Base-by-base conservation (phyloP, 805 yeast genomes). In the Zygosaccharomyces lentus region DNA sequence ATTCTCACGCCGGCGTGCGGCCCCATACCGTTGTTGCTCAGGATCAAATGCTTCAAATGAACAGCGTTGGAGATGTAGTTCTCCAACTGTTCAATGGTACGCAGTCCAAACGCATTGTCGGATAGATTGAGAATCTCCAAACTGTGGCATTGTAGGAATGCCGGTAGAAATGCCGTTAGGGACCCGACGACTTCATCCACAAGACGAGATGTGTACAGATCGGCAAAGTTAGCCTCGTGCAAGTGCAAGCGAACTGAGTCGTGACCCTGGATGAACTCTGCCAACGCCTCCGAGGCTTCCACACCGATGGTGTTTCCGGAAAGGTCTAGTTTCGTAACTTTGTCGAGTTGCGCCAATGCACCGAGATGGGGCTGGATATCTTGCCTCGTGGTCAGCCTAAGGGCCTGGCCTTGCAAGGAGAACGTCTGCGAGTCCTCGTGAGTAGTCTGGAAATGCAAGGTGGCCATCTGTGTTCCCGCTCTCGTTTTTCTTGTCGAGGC, bases 1-100 rank as follows among this genome's bases (percentile, higher is more conserved):
- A 93, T 86, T 64, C 96, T 79, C 47, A 91, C 84, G 58, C 99
- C 99, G 0, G 98, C 96, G 64, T 85, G 85, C 21, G 99, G 99
- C 29, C 99, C 99, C 81, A 93, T 84, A 46, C 99, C 99, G 66
- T 93, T 93, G 69, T 93, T 93, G 38, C 96, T 84, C 51, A 93
- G 73, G 54, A 87, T 82, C 65, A 93, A 76, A 64, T 93, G 96
- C 67, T 87, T 84, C 46, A 93, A 70, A 21, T 95, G 81, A 13
- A 79, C 76, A 29, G 91, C 95, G 56, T 82, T 74, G 9, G 86
- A 71, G 48, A 93, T 72, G 58, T 82, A 89, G 23, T 72, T 74
- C 63, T 93, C 96, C 46, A 93, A 75, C 7, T 93, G 95, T 48
- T 84, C 96, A 51, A 93, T 87, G 19, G 98, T 86, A 61, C 93